Evolutionary conservation across 2,329 filamentous ascomycete genomes (phyloP), one percentile per base, ranked within the genome.

Genomic region (Penicillium brasilianum): DNA sequence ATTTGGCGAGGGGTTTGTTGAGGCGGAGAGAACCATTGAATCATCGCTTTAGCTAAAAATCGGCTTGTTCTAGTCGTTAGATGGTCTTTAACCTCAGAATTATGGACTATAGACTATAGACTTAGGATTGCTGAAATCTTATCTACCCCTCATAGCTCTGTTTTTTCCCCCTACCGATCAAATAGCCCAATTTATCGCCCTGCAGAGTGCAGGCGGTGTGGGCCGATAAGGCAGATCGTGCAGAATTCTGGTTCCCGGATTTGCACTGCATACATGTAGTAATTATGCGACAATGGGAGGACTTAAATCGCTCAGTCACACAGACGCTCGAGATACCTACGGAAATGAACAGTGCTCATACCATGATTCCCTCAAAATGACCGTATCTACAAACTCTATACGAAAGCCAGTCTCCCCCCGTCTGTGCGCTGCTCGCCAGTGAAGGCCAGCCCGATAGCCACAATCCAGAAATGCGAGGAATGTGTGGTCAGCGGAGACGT

Each of bases 131-230:
- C 6, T 48, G 22, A 22, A 30, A 13, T 48, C 44, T 28, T 48
- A 22, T 30, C 20, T 48, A 48, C 44, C 44, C 44, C 44, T 48
- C 44, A 30, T 30, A 30, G n/a, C 39, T 41, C 10, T 39, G 2
- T 37, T 5, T 16, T 18, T 9, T 18, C 9, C 18, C 7, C 9
- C 16, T 34, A 36, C 46, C 55, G 37, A 25, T 25, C 44, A 20
- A 28, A 50, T 28, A 34, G 43, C 43, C 43, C 22, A 48, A 30
- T 28, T 41, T 28, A 39, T 57, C 36, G 34, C 10, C 37, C 39
- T 36, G 60, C 52, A 59, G 51, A 18, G 43, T 62, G 60, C 60
- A 62, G 60, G 59, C 59, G 59, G 59, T 61, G 55, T 58, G 58
- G 22, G 16, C 37, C 28, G 59, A 61, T 61, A 58, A 61, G 59